Conservation (phyloP, 257 asterid species). For the Plantago elongata region DNA sequence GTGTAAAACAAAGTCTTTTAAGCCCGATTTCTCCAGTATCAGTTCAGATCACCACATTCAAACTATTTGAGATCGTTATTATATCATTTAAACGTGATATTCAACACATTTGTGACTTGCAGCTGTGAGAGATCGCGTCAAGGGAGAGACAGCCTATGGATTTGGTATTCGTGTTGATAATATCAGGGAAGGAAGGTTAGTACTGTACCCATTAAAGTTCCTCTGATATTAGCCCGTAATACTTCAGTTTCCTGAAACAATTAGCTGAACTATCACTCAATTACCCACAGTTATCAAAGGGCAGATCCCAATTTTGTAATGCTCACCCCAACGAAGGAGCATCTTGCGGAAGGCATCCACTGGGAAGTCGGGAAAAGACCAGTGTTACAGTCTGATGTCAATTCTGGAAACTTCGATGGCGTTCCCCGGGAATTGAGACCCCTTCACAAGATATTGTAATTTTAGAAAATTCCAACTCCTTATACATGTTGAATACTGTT, state of each 20-base stretch:
- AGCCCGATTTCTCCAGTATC: too few species aligned
- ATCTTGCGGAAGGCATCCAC: conserved; percentile 83
- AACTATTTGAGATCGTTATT: too few species aligned
- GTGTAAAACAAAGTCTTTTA: too few species aligned
- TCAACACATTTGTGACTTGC: conserved; percentile 23
- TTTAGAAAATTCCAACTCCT: conserved; percentile 1
- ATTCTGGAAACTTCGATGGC: conserved; percentile 72
- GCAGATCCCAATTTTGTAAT: conserved; percentile 91
- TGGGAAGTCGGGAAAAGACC: conserved; percentile 79
- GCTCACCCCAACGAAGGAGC: conserved; percentile 93
- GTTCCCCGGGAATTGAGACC: conserved; percentile 81
- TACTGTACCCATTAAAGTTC: conserved; percentile 4
- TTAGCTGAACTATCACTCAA: neutral
- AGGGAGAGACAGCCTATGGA: conserved; percentile 59
- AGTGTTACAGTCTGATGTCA: conserved; percentile 62
- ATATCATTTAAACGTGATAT: neutral
- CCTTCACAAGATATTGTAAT: conserved; percentile 54
- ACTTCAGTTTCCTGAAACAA: neutral
- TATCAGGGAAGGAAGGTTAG: conserved; percentile 83
- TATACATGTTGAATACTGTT: neutral
- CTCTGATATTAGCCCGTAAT: conserved; percentile 4
- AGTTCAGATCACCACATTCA: too few species aligned
- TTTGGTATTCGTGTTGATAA: conserved; percentile 73
- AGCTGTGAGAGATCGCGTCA: conserved; percentile 74
- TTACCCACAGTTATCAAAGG: conserved; percentile 62